Evolutionary conservation across 257 asterid species (phyloP), one percentile per base, ranked within the genome.

Genomic region (Scutellaria barbata): DNA sequence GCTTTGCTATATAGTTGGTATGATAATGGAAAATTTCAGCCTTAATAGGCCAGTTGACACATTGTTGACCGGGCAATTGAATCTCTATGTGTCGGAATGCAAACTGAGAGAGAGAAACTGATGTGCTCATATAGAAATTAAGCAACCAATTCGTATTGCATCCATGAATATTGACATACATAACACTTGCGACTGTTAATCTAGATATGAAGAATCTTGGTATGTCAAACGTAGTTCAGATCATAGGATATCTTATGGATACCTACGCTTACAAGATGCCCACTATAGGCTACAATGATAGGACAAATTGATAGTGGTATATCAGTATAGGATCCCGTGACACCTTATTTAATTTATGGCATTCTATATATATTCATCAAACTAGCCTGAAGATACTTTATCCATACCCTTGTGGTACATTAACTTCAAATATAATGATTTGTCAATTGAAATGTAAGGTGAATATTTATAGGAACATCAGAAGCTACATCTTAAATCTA

Each of bases 391-490:
- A 56, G 4, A 66, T 14, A 67, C 50, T 57, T 17, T 9, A 4
- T 66, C 51, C 55, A 45, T 54, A 76, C 45, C 37, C 72, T 58
- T 48, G 4, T 4, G 5, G n/a, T 18, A 12, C 11, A 72, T 5
- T 50, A 72, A 33, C 20, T 1, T 18, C 13, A 22, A 35, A 54
- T 16, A 62, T 50, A 60, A 20, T 13, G 56, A 20, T 69, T 40
- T 9, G 18, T 57, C 77, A 51, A 25, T 57, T 60, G 67, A 66
- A 66, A 51, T 7, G 46, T 55, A 67, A 40, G 8, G 47, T 4
- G 6, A 17, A 30, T n/a, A 54, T 25, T 25, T 25, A 25, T 30
- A 30, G 47, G 17, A 18, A 18, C 8, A 62, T 5, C 52, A 14
- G 45, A 63, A 57, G 14, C 25, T 18, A 7, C 17, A 3, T 16